Base-by-base conservation (phyloP, 2,329 filamentous ascomycete genomes). In the Fusarium irregulare region DNA sequence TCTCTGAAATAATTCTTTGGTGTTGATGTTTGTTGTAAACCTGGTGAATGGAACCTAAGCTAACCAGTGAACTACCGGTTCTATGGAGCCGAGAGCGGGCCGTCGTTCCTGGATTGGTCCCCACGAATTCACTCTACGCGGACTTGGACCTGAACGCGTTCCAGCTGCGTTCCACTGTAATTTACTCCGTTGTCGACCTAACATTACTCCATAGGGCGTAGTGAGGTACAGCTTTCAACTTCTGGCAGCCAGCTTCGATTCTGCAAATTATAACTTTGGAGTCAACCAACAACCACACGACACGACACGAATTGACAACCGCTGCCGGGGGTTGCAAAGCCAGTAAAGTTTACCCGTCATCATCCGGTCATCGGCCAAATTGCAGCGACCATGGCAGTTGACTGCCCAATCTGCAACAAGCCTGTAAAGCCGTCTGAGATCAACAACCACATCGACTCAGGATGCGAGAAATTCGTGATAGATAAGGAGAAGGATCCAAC, bases 361-460 rank as follows among this genome's bases (percentile, higher is more conserved):
- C 44, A 37, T 45, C 53, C 47, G 49, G 50, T 42, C 37, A 71
- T 61, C 41, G 59, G 44, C 30, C 40, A 25, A 37, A 23, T 7
- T 28, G 41, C 46, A 28, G 21, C 63, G 40, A 64, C 54, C 63
- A 81, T 81, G 79, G 75, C 79, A 76, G 92, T 97, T 73, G 87
- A 89, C 75, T 97, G 94, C 78, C 94, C 94, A 18, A 92, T 94
- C 71, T 97, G 94, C 83, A 85, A 88, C 76, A 91, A 92, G 74
- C 83, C 86, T 59, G 93, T 96, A 75, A 91, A 88, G 70, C 82
- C 91, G 71, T 83, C 83, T 76, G 88, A 91, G 72, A 98, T 98
- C 84, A 98, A 98, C 81, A 86, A 86, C 72, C 95, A 98, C 80
- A 89, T 98, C 77, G 96, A 98, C 82, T 95, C 93, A 30, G 88